Evolutionary conservation across 257 asterid species (phyloP).

Genomic region (Galeopsis tetrahit): DNA sequence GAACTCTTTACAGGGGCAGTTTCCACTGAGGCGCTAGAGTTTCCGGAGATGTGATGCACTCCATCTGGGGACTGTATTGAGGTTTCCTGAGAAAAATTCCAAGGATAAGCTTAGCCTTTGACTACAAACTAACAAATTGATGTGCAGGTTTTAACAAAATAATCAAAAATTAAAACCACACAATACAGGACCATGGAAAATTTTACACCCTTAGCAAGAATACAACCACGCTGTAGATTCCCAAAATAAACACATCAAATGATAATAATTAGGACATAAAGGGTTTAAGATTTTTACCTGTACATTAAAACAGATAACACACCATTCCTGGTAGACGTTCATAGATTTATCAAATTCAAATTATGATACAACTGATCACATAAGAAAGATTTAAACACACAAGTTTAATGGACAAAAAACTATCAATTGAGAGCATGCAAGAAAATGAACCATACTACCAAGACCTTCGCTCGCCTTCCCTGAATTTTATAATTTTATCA

Average conservation of each 20-base stretch:
- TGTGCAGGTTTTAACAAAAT: conserved; percentile 7
- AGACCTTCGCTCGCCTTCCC: neutral
- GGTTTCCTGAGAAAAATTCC: conserved; percentile 51
- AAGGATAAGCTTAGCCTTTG: conserved; percentile 17
- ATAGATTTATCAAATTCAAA: neutral
- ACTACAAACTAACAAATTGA: conserved; percentile 22
- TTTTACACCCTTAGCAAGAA: conserved; percentile 7
- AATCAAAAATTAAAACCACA: neutral
- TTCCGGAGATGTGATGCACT: conserved; percentile 27
- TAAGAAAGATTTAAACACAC: neutral
- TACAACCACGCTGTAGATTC: neutral
- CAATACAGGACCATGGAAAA: conserved; percentile 11
- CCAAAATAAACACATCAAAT: neutral
- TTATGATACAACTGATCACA: conserved; percentile 2
- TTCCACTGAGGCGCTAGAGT: conserved; percentile 31
- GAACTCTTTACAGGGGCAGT: conserved; percentile 37
- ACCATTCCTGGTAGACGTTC: neutral
- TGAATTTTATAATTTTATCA: neutral
- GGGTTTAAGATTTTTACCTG: neutral
- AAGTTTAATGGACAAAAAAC: neutral
- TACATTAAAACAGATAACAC: neutral
- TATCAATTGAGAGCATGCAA: neutral
- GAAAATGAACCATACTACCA: neutral
- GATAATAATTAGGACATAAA: conserved; percentile 1
- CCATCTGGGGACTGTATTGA: conserved; percentile 39